Evolutionary conservation across 176 grass and related monocot genomes (phyloP).

Genomic region (Aechmea fasciata): DNA sequence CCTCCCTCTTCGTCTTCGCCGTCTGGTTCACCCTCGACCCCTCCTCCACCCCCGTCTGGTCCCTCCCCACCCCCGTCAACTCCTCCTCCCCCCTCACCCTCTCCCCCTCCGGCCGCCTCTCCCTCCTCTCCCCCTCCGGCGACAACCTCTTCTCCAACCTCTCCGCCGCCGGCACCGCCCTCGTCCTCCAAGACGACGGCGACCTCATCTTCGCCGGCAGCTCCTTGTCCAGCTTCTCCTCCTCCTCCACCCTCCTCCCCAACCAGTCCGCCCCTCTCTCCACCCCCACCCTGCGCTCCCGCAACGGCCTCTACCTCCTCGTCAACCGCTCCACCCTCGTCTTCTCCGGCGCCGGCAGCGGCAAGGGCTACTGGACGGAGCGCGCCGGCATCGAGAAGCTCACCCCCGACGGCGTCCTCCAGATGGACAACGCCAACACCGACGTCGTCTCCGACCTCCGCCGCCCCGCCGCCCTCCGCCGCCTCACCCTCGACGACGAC

Average conservation of each 20-base stretch:
- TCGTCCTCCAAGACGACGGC: conserved; percentile 23
- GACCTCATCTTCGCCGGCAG: conserved; percentile 7
- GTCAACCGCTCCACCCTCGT: conserved; percentile 14
- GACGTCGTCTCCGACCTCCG: conserved; percentile 42
- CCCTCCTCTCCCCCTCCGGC: conserved; percentile 16
- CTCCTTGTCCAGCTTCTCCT: conserved; percentile 31
- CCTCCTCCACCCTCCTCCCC: conserved; percentile 52
- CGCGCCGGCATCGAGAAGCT: neutral
- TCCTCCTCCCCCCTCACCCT: conserved; percentile 22
- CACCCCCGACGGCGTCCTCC: conserved; percentile 25
- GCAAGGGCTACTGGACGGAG: conserved; percentile 2
- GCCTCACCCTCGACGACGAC: conserved; percentile 60
- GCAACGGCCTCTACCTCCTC: conserved; percentile 24
- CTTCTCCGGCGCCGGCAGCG: neutral
- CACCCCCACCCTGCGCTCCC: neutral
- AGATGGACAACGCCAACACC: rapidly evolving
- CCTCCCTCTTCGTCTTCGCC: conserved; percentile 31
- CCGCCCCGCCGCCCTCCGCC: conserved; percentile 8
- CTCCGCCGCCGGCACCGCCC: neutral
- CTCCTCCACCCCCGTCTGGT: conserved; percentile 35
- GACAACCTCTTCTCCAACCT: conserved; percentile 9
- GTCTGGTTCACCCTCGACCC: conserved; percentile 36
- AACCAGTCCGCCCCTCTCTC: conserved; percentile 13
- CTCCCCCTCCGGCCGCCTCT: conserved; percentile 23
- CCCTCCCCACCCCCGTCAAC: conserved; percentile 7